Evolutionary conservation across 1,284 basidiomycete genomes (phyloP), one percentile per base, ranked within the genome.

Genomic region (Naganishia cerealis): DNA sequence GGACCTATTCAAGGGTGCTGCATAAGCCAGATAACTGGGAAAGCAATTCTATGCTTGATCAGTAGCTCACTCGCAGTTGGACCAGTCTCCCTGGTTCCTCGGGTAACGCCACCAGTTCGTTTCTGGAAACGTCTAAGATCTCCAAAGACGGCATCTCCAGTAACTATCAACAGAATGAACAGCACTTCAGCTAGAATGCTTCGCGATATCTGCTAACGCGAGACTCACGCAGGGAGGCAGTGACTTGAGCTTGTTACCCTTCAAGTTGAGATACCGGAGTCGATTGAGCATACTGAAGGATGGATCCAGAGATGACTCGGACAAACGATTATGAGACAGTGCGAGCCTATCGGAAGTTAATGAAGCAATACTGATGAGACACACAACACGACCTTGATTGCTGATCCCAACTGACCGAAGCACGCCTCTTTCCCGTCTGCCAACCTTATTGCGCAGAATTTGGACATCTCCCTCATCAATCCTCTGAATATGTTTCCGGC

Each of bases 41-140:
- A 66, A 66, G 50, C 43, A 68, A 56, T 50, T 15, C 29, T 57
- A 12, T 46, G 36, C 29, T 57, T n/a, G 24, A 58, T 48, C 55
- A 55, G 50, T 13, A 33, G 43, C 85, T 55, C 77, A 91, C 92
- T 71, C 87, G 87, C 70, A 99, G 87, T 65, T 89, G 86, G 61
- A 86, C 81, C 18, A 99, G 84, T 6, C 87, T 86, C 18, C 94
- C 94, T 3, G 94, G 91, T 67, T 87, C 83, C 1, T 86, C 82
- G 10, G 95, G 95, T 43, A 98, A 82, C 57, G 85, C 82, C 75
- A 86, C 87, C 75, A 99, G 87, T 81, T 90, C 92, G 82, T 99
- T 99, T 72, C 92, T 88, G 72, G 92, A 94, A 57, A 99, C 86
- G 79, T 99, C 95, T 70, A 99, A 83, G 67, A 95, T 96, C 81